Conservation (phyloP, 768 basidiomycete genomes). For the Amanita polypyramis region DNA sequence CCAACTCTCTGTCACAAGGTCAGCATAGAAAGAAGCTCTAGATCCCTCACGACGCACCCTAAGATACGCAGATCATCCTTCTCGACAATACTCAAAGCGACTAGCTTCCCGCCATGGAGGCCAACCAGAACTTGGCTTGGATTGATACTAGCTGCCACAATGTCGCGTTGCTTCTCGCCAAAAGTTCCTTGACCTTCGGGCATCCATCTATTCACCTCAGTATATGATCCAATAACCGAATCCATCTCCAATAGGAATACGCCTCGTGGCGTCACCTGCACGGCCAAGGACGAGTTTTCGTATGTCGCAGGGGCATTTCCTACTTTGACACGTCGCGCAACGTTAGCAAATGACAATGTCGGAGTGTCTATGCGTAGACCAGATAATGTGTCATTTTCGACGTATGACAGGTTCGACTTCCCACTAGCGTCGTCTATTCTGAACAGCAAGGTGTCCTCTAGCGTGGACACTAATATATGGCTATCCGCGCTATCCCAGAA, state of each 20-base stretch:
- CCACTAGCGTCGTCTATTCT: constrained; percentile 30
- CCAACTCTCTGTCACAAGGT: constrained; percentile 1
- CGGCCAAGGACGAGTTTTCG: constrained; percentile 39
- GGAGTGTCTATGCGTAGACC: constrained; percentile 38
- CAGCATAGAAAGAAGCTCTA: background rate
- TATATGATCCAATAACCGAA: constrained; percentile 27
- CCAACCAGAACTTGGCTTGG: constrained; percentile 58
- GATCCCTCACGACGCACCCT: constrained; percentile 17
- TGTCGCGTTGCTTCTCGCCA: constrained; percentile 22
- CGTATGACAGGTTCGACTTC: constrained; percentile 29
- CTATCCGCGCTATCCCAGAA: constrained; percentile 33
- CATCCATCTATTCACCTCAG: constrained; percentile 30
- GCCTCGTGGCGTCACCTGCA: constrained; percentile 62
- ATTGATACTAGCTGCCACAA: constrained; percentile 64
- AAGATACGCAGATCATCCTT: constrained; percentile 23
- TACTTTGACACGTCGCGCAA: constrained; percentile 25
- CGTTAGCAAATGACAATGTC: constrained; percentile 57
- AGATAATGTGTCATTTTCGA: constrained; percentile 21
- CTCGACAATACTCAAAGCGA: constrained; percentile 37
- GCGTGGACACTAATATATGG: constrained; percentile 51
- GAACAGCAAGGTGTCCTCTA: constrained; percentile 44
- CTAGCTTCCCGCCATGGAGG: constrained; percentile 40
- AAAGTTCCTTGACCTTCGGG: constrained; percentile 11
- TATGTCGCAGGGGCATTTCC: constrained; percentile 22
- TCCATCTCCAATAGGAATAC: constrained; percentile 52